Evolutionary conservation across 176 grass and related monocot genomes (phyloP), one percentile per base, ranked within the genome.

Genomic region (Musa schizocarpa): DNA sequence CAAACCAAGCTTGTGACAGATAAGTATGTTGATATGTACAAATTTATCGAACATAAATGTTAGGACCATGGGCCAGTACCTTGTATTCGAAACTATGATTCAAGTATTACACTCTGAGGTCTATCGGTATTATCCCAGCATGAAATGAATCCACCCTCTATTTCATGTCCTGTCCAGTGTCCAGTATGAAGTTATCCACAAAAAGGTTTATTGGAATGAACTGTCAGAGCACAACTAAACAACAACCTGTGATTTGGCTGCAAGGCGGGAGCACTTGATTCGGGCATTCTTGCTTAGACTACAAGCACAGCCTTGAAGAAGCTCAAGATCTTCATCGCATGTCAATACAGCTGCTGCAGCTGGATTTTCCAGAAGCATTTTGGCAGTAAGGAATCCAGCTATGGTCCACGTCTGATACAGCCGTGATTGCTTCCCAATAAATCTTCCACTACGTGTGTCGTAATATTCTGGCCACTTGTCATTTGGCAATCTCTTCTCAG

Each of bases 381-480:
- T 99, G 26, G 86, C 94, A 69, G 82, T 81, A 75, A 99, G 84
- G 76, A 87, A 92, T 82, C 96, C 96, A 24, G 96, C 86, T 77
- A 99, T 86, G 13, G 88, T 95, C 96, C 91, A 99, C 24, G 96
- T 94, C 80, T 99, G 96, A 70, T 92, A 89, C 63, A 92, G 66
- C 76, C 85, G 81, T 17, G 88, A 99, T 53, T 89, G 88, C 80
- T 99, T 99, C 56, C 91, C 96, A 52, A 89, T 95, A 80, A 99
- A 94, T 67, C 96, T 88, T 69, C 91, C 96, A 52, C 78, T 87
- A 78, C 76, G 90, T 19, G 86, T 99, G 48, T 99, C 96, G 64
- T 89, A 99, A 76, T 99, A 99, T 78, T 92, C 96, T 13, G 91
- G 96, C 86, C 86, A 94, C 78, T 89, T 99, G 78, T 94, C 96